A percentile compares a stretch with the other conserved stretches of the same genome.
These are phyloP conservation scores for Arxiozyma bovina DNA, from an alignment of 1,139 yeast genomes.

Conservation along the genomic window DNA sequence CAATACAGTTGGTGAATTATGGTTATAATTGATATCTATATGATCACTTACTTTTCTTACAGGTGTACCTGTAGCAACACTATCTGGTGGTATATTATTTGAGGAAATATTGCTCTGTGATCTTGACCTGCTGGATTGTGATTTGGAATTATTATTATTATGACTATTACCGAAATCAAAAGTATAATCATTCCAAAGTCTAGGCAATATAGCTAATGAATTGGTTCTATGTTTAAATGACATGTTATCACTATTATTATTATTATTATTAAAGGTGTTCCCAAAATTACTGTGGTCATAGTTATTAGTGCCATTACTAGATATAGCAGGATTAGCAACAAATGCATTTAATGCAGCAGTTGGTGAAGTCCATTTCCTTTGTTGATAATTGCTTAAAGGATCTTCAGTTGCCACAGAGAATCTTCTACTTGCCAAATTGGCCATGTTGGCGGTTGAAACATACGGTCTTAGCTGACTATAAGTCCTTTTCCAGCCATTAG, in stretches of 20 bases:
- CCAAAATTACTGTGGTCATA: not conserved
- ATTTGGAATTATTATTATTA: not conserved
- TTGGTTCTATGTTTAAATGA: constrained; percentile 10
- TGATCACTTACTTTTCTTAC: not conserved
- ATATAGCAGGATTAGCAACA: constrained; percentile 25
- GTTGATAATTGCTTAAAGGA: constrained; percentile 2
- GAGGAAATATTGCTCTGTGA: not conserved
- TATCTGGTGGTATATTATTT: not conserved
- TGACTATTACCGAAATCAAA: not conserved
- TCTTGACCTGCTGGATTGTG: not conserved
- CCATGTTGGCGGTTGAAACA: not conserved
- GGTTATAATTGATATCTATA: not conserved
- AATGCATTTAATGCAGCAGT: constrained; percentile 58
- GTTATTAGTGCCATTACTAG: not conserved
- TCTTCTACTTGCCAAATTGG: constrained; percentile 1
- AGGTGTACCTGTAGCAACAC: not conserved
- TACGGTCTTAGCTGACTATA: constrained; percentile 4
- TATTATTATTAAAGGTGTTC: constrained; percentile 6
- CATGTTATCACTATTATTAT: not conserved
- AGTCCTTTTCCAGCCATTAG: constrained; percentile 1
- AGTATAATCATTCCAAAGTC: constrained; percentile 7
- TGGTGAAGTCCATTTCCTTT: constrained; percentile 39
- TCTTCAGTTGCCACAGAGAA: constrained; percentile 1
- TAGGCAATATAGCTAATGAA: constrained; percentile 15
- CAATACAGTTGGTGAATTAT: not conserved